phyloP scores from a whole-genome alignment of 257 asterid species.

The Linaria vulgaris region DNA sequence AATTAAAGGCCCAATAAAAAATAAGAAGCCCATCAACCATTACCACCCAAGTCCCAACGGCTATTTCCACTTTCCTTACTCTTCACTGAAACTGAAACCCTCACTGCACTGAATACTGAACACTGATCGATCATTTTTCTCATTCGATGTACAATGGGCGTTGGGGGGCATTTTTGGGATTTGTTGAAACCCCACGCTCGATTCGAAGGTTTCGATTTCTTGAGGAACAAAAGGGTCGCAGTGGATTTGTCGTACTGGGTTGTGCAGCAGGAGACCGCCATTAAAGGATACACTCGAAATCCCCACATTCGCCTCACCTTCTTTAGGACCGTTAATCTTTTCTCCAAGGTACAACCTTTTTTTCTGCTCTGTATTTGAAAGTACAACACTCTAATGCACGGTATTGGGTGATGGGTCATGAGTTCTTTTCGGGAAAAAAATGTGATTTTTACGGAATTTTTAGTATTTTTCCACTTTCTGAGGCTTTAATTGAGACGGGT shows the following conservation, averaged over 20 bases:
- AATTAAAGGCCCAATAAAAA: too few species aligned
- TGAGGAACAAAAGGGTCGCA: constrained; percentile 94
- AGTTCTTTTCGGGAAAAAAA: not conserved
- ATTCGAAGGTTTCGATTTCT: constrained; percentile 70
- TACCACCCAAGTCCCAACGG: too few species aligned
- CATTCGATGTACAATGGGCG: constrained; percentile 55
- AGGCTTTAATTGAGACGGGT: constrained; percentile 23
- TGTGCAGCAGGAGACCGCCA: constrained; percentile 89
- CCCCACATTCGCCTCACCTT: constrained; percentile 82
- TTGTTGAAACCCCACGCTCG: constrained; percentile 77
- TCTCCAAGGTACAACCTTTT: constrained; percentile 59
- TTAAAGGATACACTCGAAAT: constrained; percentile 60
- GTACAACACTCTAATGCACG: constrained; percentile 29
- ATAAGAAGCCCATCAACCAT: too few species aligned
- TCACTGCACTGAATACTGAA: too few species aligned
- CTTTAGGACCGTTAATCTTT: constrained; percentile 79
- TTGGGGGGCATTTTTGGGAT: constrained; percentile 97
- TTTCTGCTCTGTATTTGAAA: not conserved
- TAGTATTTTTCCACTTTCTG: not conserved
- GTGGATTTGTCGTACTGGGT: constrained; percentile 96
- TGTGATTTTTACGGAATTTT: not conserved
- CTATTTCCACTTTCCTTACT: too few species aligned
- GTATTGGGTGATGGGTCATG: not conserved
- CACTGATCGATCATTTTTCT: constrained; percentile 10
- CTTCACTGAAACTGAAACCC: too few species aligned